Base-by-base conservation (phyloP, 148 eudicot species). In the Nepenthes mirabilis region DNA sequence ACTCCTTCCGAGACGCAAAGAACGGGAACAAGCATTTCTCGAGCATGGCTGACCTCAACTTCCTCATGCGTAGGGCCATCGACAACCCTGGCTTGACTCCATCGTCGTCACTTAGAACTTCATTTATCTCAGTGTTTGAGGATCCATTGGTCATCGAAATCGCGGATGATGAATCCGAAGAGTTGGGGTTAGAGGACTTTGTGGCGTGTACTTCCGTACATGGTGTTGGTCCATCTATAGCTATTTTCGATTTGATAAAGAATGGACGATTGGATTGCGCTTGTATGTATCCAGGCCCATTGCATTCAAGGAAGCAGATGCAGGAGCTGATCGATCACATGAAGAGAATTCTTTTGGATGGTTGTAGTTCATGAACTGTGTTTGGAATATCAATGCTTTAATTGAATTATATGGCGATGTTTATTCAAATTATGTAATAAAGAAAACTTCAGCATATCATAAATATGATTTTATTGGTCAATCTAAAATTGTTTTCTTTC, bases 41-140 rank as follows among this genome's bases (percentile, higher is more conserved):
- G 0, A 95, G 87, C 81, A 84, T 90, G 89, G 81, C 91, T 1
- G 97, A 84, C 68, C 75, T 90, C 56, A 90, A 84, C 75, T 90
- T 82, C 63, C 83, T 90, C 49, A 90, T 90, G 97, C 80, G 95
- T 70, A 81, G 68, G 74, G 97, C 95, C 69, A 84, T 90, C 40
- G 95, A 90, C 6, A 90, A 90, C 67, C 97, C 97, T 5, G 78
- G 85, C 56, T 76, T 90, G 68, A 90, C 97, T 34, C 97, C 97
- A 13, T 87, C 88, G 1, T 71, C 87, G 1, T 79, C 97, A 34
- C 59, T 84, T 53, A 77, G 97, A 61, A 86, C 97, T 35, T 80
- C 97, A 53, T 77, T 90, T 43, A 70, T 90, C 65, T 84, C 95
- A 0, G 89, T 84, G 37, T 90, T 87, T 49, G 97, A 87, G 77